These are phyloP conservation scores for Tetrahymena thermophila DNA, from an alignment of 73 alveolate species.

Conservation along the genomic window DNA sequence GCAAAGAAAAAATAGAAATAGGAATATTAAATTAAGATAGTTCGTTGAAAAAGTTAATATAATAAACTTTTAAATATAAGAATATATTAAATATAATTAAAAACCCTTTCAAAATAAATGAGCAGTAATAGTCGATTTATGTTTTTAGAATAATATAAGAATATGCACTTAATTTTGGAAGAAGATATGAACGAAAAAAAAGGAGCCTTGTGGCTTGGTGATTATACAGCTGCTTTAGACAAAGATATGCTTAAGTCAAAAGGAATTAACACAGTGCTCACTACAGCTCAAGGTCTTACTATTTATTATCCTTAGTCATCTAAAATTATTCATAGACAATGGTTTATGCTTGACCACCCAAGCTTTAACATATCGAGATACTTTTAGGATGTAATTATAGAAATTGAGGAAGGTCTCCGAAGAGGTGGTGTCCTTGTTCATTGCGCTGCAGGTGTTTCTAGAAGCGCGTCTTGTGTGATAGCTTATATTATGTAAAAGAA, in stretches of 20 bases:
- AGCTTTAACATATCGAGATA: conserved; percentile 14
- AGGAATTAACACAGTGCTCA: conserved; percentile 20
- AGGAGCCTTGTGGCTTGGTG: conserved; percentile 33
- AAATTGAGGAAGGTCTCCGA: conserved; percentile 43
- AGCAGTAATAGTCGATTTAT: not conserved
- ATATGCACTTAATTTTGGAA: conserved; percentile 13
- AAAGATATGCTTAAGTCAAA: conserved; percentile 6
- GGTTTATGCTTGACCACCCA: conserved; percentile 18
- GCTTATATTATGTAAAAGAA: conserved; percentile 78
- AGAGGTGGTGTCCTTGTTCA: conserved; percentile 77
- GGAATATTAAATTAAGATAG: not conserved
- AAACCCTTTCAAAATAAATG: not conserved
- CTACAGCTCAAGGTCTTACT: conserved; percentile 25
- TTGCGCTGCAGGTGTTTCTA: conserved; percentile 87
- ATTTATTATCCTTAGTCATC: not conserved
- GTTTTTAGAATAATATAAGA: not conserved
- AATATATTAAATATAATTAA: not conserved
- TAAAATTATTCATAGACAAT: not conserved
- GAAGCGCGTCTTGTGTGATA: conserved; percentile 83
- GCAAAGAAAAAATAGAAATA: not conserved
- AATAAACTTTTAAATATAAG: too few species aligned
- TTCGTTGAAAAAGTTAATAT: not conserved
- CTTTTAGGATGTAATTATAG: conserved; percentile 3
- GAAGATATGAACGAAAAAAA: conserved; percentile 3
- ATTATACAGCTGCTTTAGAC: conserved; percentile 48